These are phyloP conservation scores for Neofusicoccum laricinum DNA, from an alignment of 2,329 filamentous ascomycete species.

Conservation along the genomic window DNA sequence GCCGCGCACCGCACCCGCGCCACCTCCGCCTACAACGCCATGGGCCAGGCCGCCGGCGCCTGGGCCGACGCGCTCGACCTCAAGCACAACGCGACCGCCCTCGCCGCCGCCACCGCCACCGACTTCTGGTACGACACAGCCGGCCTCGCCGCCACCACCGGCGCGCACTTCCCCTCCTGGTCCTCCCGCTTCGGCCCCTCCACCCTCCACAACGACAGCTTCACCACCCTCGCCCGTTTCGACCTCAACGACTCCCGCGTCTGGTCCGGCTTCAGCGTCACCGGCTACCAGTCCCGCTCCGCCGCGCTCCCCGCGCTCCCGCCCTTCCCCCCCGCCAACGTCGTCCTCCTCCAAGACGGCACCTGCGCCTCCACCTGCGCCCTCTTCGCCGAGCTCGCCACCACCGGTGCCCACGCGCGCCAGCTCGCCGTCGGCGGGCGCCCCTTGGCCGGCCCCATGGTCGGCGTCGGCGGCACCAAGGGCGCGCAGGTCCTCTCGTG, in stretches of 20 bases:
- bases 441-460: slow-evolving; percentile 40
- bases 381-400: slow-evolving; percentile 44
- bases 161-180: slow-evolving; percentile 32
- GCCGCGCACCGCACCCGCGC: slow-evolving; percentile 48
- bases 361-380: slow-evolving; percentile 48
- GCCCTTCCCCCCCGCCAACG: slow-evolving; percentile 38
- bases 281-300: slow-evolving; percentile 31
- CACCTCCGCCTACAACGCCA: slow-evolving; percentile 37
- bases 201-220: slow-evolving; percentile 29
- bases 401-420: no score
- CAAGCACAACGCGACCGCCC: slow-evolving; percentile 27
- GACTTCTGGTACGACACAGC: slow-evolving; percentile 34
- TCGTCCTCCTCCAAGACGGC: slow-evolving; percentile 43
- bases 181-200: slow-evolving; percentile 36
- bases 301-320: slow-evolving; percentile 27
- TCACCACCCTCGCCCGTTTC: slow-evolving; percentile 33
- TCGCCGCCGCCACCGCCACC: slow-evolving; percentile 26
- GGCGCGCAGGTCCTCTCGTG: slow-evolving; percentile 36
- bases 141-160: slow-evolving; percentile 29
- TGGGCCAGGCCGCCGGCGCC: slow-evolving; percentile 21
- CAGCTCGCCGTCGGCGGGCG: slow-evolving; percentile 44
- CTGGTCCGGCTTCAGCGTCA: slow-evolving; percentile 29
- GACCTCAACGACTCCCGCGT: slow-evolving; percentile 22
- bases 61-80: slow-evolving; percentile 29
- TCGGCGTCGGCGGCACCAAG: slow-evolving; percentile 45